A percentile compares a stretch with the other conserved stretches of the same genome.
These are phyloP conservation scores for Ustulina deusta DNA, from an alignment of 2,329 filamentous ascomycete genomes.

Conservation along the genomic window DNA sequence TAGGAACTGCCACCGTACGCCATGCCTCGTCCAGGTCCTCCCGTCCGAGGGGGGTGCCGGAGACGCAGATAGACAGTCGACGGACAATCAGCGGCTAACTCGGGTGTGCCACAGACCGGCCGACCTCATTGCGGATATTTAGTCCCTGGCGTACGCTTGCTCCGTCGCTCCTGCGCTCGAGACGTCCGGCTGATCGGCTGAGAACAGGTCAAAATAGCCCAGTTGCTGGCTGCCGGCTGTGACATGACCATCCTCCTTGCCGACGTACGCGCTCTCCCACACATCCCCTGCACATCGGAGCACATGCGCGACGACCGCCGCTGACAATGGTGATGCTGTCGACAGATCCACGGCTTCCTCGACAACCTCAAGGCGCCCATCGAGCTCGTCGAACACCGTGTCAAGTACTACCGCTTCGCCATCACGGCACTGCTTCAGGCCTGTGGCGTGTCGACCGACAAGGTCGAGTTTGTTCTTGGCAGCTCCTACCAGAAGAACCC, in stretches of 20 bases:
- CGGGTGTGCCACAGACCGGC: constrained; percentile 66
- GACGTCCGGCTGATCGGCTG: constrained; percentile 9
- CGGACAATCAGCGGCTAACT: constrained; percentile 19
- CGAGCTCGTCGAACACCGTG: constrained; percentile 85
- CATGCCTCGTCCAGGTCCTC: constrained; percentile 50
- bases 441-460: constrained; percentile 81
- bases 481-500: constrained; percentile 81
- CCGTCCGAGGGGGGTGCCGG: too few species aligned
- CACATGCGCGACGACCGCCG: neutral
- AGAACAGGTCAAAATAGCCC: constrained; percentile 79
- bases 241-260: constrained; percentile 82
- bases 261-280: constrained; percentile 60
- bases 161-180: neutral
- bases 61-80: neutral
- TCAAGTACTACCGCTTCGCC: constrained; percentile 83
- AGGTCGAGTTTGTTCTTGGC: constrained; percentile 85
- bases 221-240: constrained; percentile 87
- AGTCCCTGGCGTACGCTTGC: constrained; percentile 69
- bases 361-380: constrained; percentile 89
- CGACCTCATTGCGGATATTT: constrained; percentile 91
- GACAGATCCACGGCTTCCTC: constrained; percentile 73
- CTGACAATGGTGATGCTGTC: constrained; percentile 10
- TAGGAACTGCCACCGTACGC: constrained; percentile 76
- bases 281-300: neutral
- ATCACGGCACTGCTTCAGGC: constrained; percentile 81